A percentile compares a stretch with the other conserved stretches of the same genome.
These are phyloP conservation scores for Chrysoporthe puriensis DNA, from an alignment of 2,329 filamentous ascomycete species.

Conservation along the genomic window DNA sequence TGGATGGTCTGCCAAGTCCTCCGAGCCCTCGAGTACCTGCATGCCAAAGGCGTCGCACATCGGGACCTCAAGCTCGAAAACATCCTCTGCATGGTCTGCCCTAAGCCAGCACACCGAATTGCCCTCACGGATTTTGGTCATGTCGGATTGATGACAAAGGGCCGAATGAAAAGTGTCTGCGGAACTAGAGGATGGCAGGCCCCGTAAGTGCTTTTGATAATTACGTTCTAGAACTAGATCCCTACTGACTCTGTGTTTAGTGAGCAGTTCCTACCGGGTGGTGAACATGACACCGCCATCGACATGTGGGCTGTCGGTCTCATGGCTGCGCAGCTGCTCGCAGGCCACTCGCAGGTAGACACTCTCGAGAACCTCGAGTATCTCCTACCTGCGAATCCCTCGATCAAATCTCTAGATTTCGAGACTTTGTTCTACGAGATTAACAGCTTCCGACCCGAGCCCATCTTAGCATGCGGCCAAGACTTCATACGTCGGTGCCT, in stretches of 20 bases:
- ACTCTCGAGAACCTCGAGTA: conserved; percentile 24
- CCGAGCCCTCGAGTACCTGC: conserved; percentile 51
- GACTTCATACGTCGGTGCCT: conserved; percentile 43
- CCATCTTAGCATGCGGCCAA: conserved; percentile 31
- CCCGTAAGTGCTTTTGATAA: conserved; percentile 45
- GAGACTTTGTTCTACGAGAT: conserved; percentile 19
- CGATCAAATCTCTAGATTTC: conserved; percentile 28
- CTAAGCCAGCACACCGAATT: conserved; percentile 48
- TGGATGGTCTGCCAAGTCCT: conserved; percentile 54
- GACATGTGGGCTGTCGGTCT: conserved; percentile 60
- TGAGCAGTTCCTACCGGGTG: conserved; percentile 40
- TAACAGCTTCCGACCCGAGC: conserved; percentile 24
- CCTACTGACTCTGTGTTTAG: conserved; percentile 35
- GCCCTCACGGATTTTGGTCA: conserved; percentile 58
- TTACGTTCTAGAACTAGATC: not conserved
- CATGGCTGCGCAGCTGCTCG: conserved; percentile 42
- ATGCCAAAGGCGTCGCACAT: conserved; percentile 54
- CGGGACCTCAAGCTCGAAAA: conserved; percentile 61
- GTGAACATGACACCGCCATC: conserved; percentile 42
- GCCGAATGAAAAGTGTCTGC: conserved; percentile 48
- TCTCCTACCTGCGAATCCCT: conserved; percentile 23
- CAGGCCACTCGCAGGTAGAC: conserved; percentile 30
- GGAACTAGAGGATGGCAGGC: conserved; percentile 54
- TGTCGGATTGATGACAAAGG: conserved; percentile 47
- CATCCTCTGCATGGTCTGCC: conserved; percentile 52